A percentile compares a stretch with the other conserved stretches of the same genome.
phyloP scores from a whole-genome alignment of 2,329 filamentous ascomycete species.

The Pseudogymnoascus sp. region DNA sequence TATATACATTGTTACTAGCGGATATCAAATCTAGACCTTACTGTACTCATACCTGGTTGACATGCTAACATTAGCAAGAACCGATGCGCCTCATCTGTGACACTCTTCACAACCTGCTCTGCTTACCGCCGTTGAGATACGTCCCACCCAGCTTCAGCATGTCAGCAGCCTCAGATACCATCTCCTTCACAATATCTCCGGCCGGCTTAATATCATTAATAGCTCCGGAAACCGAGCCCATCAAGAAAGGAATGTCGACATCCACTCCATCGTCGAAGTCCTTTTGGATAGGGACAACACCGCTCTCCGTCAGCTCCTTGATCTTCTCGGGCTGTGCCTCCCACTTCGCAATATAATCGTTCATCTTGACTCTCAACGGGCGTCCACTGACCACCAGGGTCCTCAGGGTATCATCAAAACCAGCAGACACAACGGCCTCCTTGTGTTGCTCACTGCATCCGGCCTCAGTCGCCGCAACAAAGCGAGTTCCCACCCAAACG shows the following conservation, averaged over 20 bases:
- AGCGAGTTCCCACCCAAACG: conserved; percentile 91
- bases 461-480: conserved; percentile 76
- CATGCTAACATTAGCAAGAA: conserved; percentile 3
- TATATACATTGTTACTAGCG: conserved; percentile 1
- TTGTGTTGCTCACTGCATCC: conserved; percentile 77
- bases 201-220: conserved; percentile 74
- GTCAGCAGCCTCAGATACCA: conserved; percentile 68
- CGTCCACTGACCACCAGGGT: conserved; percentile 77
- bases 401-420: conserved; percentile 68
- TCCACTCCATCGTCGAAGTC: conserved; percentile 78
- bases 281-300: conserved; percentile 71
- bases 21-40: conserved; percentile 4
- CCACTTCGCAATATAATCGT: conserved; percentile 78
- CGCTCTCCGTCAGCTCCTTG: conserved; percentile 62
- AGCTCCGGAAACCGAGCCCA: conserved; percentile 84
- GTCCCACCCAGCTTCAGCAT: conserved; percentile 53
- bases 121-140: conserved; percentile 42
- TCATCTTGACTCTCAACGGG: conserved; percentile 70
- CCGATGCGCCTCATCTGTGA: background rate
- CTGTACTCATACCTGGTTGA: conserved; percentile 5
- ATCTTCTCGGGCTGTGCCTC: conserved; percentile 68
- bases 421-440: conserved; percentile 69
- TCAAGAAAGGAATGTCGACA: conserved; percentile 77
- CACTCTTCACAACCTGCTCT: conserved; percentile 27
- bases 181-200: conserved; percentile 75